Conservation (phyloP, 169 alveolate species). For the Sarcocystis neurona region DNA sequence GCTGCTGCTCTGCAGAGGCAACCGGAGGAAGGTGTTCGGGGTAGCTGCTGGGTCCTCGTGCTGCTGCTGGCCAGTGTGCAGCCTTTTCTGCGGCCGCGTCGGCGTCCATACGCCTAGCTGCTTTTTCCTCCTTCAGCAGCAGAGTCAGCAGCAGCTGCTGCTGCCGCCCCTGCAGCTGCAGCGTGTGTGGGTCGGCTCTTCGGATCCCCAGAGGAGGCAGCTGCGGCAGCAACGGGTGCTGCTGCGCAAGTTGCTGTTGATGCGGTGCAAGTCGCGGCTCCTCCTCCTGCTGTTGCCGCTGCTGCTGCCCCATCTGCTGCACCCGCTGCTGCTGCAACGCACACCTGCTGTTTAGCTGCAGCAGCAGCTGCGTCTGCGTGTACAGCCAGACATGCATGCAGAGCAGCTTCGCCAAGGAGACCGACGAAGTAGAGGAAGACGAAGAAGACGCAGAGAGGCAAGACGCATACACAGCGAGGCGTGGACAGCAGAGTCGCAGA, state of each 20-base stretch:
- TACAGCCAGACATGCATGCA: slow-evolving; percentile 57
- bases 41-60: background rate
- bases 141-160: slow-evolving; percentile 23
- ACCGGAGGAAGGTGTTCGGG: slow-evolving; percentile 1
- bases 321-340: slow-evolving; percentile 36
- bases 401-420: too few relatives aligned
- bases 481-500: slow-evolving; percentile 56
- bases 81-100: slow-evolving; percentile 17
- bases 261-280: background rate
- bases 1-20: slow-evolving; percentile 35
- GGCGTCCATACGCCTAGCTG: slow-evolving; percentile 6
- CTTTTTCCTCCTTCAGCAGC: slow-evolving; percentile 52
- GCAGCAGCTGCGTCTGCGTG: slow-evolving; percentile 29
- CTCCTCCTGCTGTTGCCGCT: background rate
- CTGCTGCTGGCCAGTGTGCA: background rate
- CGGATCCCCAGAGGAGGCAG: background rate
- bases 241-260: too few relatives aligned
- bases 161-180: slow-evolving; percentile 18
- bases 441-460: slow-evolving; percentile 53
- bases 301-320: slow-evolving; percentile 28
- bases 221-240: background rate
- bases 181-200: background rate
- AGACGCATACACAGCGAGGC: slow-evolving; percentile 61
- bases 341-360: background rate
- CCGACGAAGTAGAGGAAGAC: too few relatives aligned